A percentile compares a stretch with the other conserved stretches of the same genome.
Evolutionary conservation across 345 rosid species (phyloP).

Genomic region (Kernera saxatilis): DNA sequence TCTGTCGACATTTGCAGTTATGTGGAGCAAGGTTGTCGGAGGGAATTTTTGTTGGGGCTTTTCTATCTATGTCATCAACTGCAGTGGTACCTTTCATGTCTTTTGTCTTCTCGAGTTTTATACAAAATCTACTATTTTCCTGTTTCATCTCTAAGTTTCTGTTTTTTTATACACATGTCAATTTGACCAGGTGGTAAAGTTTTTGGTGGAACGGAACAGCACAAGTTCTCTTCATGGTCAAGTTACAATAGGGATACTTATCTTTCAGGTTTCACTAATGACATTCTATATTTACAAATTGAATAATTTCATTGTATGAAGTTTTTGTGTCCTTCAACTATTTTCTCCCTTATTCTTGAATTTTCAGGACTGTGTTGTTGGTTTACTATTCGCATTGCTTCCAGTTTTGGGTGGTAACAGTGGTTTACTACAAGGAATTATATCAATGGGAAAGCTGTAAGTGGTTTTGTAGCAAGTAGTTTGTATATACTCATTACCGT

Average conservation of each 20-base stretch:
- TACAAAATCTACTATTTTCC: neutral
- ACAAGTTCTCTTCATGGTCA: slow-evolving; percentile 88
- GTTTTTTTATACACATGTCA: slow-evolving; percentile 7
- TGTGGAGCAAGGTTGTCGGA: slow-evolving; percentile 96
- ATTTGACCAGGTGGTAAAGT: slow-evolving; percentile 80
- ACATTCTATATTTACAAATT: neutral
- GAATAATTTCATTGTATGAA: neutral
- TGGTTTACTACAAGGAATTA: slow-evolving; percentile 75
- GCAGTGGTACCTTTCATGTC: slow-evolving; percentile 74
- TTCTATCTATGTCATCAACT: slow-evolving; percentile 96
- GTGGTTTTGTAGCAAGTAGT: slow-evolving; percentile 25
- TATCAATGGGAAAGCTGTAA: slow-evolving; percentile 93
- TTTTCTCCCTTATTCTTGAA: slow-evolving; percentile 13
- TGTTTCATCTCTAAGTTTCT: neutral
- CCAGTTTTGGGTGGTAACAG: slow-evolving; percentile 97
- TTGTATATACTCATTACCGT: neutral
- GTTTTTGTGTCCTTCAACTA: slow-evolving; percentile 5
- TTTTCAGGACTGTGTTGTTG: slow-evolving; percentile 93
- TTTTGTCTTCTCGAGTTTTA: neutral
- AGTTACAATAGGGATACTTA: slow-evolving; percentile 93
- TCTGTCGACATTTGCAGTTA: slow-evolving; percentile 47
- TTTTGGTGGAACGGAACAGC: slow-evolving; percentile 70
- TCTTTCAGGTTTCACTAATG: slow-evolving; percentile 68
- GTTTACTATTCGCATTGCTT: slow-evolving; percentile 87
- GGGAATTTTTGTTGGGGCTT: slow-evolving; percentile 92